Conservation (phyloP, 441 rosid genomes). For the Isatis lusitanica region DNA sequence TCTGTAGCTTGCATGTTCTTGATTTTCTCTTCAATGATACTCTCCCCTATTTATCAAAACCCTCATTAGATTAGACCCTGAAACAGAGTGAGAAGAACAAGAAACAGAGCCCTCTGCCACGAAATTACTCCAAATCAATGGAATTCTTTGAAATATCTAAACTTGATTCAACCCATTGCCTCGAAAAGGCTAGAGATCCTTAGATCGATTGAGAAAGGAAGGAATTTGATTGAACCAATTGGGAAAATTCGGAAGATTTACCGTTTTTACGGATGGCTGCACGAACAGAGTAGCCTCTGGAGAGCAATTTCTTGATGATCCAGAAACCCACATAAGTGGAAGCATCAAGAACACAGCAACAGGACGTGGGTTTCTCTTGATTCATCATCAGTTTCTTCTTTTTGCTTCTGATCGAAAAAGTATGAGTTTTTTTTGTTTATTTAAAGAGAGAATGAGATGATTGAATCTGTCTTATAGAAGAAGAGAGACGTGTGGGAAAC, state of each 20-base stretch:
- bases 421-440: not conserved
- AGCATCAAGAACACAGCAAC: slow-evolving; percentile 85
- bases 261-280: slow-evolving; percentile 71
- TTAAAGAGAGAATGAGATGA: not conserved
- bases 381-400: slow-evolving; percentile 34
- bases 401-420: not conserved
- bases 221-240: not conserved
- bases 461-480: slow-evolving; percentile 24
- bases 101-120: not conserved
- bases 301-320: slow-evolving; percentile 64
- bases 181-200: too few relatives aligned
- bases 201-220: not conserved
- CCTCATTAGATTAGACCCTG: not conserved
- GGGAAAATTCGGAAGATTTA: not conserved
- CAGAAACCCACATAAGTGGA: slow-evolving; percentile 83
- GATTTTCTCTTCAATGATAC: slow-evolving; percentile 55
- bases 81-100: not conserved
- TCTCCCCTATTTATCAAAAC: slow-evolving; percentile 43
- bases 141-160: not conserved
- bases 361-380: slow-evolving; percentile 45
- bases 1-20: slow-evolving; percentile 56
- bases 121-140: not conserved
- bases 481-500: slow-evolving; percentile 1
- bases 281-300: slow-evolving; percentile 69
- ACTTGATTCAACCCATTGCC: too few relatives aligned